Evolutionary conservation across 2,329 filamentous ascomycete genomes (phyloP), one percentile per base, ranked within the genome.

Genomic region (Penicillium sp.): DNA sequence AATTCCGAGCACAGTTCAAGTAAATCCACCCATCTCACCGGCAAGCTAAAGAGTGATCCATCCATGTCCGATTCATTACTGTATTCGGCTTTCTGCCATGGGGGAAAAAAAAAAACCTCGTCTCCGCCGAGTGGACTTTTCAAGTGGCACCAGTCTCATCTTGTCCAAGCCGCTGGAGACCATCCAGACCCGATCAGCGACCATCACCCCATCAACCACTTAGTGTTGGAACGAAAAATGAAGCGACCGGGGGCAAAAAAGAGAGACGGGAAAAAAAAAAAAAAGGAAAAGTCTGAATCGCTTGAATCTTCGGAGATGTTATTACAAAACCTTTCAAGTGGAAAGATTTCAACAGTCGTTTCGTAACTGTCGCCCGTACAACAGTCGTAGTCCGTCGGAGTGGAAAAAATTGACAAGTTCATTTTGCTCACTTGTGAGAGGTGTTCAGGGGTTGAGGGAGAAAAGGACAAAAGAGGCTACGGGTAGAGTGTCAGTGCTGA

Each of bases 381-480:
- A 39, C 29, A 32, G 8, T 8, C 11, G 29, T 7, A 3, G 18
- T 32, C 11, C 8, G 29, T 7, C 11, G 7, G 7, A 8, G 7
- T 32, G 8, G 29, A 11, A 32, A 7, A 45, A 32, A 25, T 28
- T 39, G 43, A 45, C 28, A 25, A 39, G 35, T 39, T 38, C 29
- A 32, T 7, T 8, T 32, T 32, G 7, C 4, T 7, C 29, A 35
- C 25, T 39, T 43, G 35, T 45, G 43, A 45, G 43, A 46, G 25
- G 37, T 46, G 37, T 41, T 46, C 44, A 46, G 44, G 43, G 43
- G 43, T 36, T 18, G 18, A 18, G 18, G 18, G 18, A 18, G 18
- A 18, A 18, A 18, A 18, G 18, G 2, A 18, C 18, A 18, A 18
- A 18, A 18, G 18, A 18, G 18, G 18, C 18, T 18, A 18, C 18